Conservation (phyloP, 2,329 filamentous ascomycete genomes). For the Colletotrichum sp. region DNA sequence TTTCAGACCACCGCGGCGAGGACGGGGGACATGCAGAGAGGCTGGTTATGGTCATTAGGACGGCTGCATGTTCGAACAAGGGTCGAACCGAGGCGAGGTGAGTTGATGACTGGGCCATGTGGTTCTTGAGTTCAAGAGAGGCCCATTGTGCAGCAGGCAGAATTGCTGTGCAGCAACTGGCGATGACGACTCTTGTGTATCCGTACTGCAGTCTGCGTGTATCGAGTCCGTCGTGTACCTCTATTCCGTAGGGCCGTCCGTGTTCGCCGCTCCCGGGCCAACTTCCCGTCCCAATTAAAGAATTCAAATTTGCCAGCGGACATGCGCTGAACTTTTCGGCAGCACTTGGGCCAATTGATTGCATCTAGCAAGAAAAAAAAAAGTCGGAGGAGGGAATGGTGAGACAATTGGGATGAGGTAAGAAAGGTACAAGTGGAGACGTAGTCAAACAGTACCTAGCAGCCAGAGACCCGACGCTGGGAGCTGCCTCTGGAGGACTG, state of each 20-base stretch:
- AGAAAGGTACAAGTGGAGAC: neutral
- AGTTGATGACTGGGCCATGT: neutral
- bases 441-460: neutral
- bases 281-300: conserved; percentile 2
- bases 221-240: neutral
- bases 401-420: neutral
- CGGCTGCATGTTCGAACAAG: neutral
- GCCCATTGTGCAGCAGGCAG: neutral
- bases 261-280: conserved; percentile 13
- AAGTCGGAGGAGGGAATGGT: neutral
- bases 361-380: neutral
- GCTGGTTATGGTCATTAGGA: neutral
- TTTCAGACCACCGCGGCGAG: neutral
- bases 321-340: neutral
- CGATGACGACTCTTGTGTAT: neutral
- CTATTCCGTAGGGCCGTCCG: neutral
- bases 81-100: neutral
- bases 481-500: neutral
- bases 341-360: conserved; percentile 13
- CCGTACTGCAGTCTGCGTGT: neutral
- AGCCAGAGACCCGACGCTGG: neutral
- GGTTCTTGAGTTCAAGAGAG: neutral
- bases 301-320: neutral
- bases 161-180: neutral
- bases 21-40: neutral